Evolutionary conservation across 345 rosid species (phyloP).

Genomic region (Brassica juncea): DNA sequence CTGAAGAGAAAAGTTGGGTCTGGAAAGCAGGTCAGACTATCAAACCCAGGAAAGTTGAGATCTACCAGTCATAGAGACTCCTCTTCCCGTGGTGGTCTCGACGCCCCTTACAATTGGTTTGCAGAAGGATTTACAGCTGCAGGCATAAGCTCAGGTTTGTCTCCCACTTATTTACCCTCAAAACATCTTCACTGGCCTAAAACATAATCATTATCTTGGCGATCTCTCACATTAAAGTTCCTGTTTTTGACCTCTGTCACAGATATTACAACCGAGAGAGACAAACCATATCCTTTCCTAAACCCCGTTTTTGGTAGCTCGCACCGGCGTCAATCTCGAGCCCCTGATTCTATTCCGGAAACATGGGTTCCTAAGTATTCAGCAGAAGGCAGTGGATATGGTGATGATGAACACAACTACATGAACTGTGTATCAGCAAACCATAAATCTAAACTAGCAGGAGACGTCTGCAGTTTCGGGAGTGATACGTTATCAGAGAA

Average conservation of each 20-base stretch:
- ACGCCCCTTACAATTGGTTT: slow-evolving; percentile 33
- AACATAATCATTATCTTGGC: slow-evolving; percentile 24
- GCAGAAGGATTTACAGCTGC: slow-evolving; percentile 44
- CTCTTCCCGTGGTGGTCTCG: slow-evolving; percentile 37
- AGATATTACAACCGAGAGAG: slow-evolving; percentile 41
- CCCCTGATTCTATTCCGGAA: slow-evolving; percentile 42
- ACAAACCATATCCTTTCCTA: slow-evolving; percentile 34
- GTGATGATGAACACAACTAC: slow-evolving; percentile 35
- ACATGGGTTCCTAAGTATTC: slow-evolving; percentile 42
- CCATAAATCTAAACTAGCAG: slow-evolving; percentile 37
- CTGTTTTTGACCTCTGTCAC: slow-evolving; percentile 38
- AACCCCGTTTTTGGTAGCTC: slow-evolving; percentile 30
- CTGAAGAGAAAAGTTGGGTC: slow-evolving; percentile 22
- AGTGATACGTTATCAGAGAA: slow-evolving; percentile 31
- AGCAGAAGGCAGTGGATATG: slow-evolving; percentile 40
- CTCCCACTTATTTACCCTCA: slow-evolving; percentile 14
- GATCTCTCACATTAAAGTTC: slow-evolving; percentile 14
- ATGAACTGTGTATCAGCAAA: slow-evolving; percentile 28
- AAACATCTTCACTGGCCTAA: slow-evolving; percentile 34
- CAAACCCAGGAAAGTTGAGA: slow-evolving; percentile 40
- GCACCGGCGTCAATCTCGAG: slow-evolving; percentile 34
- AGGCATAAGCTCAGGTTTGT: slow-evolving; percentile 38
- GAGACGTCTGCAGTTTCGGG: slow-evolving; percentile 29
- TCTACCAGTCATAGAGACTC: slow-evolving; percentile 32
- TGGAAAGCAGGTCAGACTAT: slow-evolving; percentile 35